phyloP scores from a whole-genome alignment of 257 asterid species.

The Verbascum thapsus region DNA sequence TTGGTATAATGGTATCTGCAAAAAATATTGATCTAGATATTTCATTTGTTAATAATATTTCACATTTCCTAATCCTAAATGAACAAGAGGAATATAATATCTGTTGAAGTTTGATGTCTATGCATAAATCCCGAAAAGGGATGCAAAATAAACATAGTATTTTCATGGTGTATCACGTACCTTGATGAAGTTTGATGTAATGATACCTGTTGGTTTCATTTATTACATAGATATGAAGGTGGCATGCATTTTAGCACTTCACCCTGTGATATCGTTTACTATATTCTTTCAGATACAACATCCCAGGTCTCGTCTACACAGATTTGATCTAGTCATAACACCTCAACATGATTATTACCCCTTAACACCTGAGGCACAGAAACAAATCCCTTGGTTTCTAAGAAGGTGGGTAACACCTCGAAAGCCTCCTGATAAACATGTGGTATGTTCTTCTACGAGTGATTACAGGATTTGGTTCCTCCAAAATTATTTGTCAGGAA shows the following conservation, averaged over 20 bases:
- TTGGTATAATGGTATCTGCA: conserved; percentile 10
- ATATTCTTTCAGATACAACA: conserved; percentile 74
- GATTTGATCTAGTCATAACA: conserved; percentile 84
- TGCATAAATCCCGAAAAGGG: too few species aligned
- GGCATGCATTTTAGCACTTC: conserved; percentile 8
- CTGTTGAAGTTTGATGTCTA: conserved; percentile 7
- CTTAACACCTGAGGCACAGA: conserved; percentile 65
- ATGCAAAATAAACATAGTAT: too few species aligned
- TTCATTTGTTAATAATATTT: conserved; percentile 2
- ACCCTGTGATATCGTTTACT: conserved; percentile 18
- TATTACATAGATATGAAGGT: conserved; percentile 5
- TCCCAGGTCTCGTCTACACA: conserved; percentile 73
- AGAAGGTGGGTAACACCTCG: conserved; percentile 78
- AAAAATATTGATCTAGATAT: not conserved
- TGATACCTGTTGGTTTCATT: conserved; percentile 12
- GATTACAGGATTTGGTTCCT: conserved; percentile 23
- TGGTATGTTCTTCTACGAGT: conserved; percentile 55
- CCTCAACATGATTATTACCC: conserved; percentile 90
- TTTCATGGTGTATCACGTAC: conserved; percentile 11
- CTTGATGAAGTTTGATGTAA: conserved; percentile 7
- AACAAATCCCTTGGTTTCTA: conserved; percentile 66
- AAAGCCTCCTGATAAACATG: conserved; percentile 64
- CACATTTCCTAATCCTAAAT: not conserved
- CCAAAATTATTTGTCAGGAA: conserved; percentile 16
- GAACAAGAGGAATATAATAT: conserved; percentile 14